Percentiles rank a stretch among this genome's conserved stretches.
phyloP scores from a whole-genome alignment of 768 basidiomycete species.

The Podaxis sp. region DNA sequence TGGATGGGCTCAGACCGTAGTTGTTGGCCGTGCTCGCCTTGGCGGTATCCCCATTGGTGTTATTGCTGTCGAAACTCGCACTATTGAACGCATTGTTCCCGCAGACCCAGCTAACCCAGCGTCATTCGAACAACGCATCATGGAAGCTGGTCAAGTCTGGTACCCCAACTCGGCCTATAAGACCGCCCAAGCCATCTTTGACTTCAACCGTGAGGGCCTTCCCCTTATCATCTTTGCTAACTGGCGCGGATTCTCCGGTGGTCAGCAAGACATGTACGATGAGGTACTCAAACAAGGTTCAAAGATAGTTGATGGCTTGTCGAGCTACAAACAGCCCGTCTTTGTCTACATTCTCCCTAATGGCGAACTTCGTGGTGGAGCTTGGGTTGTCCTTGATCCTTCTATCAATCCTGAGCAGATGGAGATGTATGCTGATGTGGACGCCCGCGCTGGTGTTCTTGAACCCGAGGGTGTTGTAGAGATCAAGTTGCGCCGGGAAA shows the following conservation, averaged over 20 bases:
- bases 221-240: slow-evolving; percentile 99
- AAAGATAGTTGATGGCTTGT: slow-evolving; percentile 98
- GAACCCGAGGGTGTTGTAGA: slow-evolving; percentile 98
- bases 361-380: slow-evolving; percentile 97
- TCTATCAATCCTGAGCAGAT: slow-evolving; percentile 96
- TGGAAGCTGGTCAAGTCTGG: slow-evolving; percentile 99
- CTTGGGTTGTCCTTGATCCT: slow-evolving; percentile 99
- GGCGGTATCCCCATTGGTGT: slow-evolving; percentile 98
- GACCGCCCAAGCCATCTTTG: slow-evolving; percentile 98
- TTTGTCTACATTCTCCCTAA: slow-evolving; percentile 99
- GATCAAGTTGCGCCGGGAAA: slow-evolving; percentile 97
- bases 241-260: slow-evolving; percentile 99
- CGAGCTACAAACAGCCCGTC: slow-evolving; percentile 95
- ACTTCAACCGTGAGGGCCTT: slow-evolving; percentile 95
- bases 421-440: slow-evolving; percentile 99
- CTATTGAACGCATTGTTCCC: slow-evolving; percentile 93
- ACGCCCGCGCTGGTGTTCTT: slow-evolving; percentile 92
- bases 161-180: slow-evolving; percentile 99
- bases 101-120: slow-evolving; percentile 97
- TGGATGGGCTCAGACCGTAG: slow-evolving; percentile 99
- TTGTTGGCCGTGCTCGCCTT: slow-evolving; percentile 93
- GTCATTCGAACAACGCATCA: slow-evolving; percentile 95
- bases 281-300: slow-evolving; percentile 96
- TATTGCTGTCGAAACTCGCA: slow-evolving; percentile 97
- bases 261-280: slow-evolving; percentile 99